Conservation (phyloP, 257 asterid genomes). For the Lycium barbarum region DNA sequence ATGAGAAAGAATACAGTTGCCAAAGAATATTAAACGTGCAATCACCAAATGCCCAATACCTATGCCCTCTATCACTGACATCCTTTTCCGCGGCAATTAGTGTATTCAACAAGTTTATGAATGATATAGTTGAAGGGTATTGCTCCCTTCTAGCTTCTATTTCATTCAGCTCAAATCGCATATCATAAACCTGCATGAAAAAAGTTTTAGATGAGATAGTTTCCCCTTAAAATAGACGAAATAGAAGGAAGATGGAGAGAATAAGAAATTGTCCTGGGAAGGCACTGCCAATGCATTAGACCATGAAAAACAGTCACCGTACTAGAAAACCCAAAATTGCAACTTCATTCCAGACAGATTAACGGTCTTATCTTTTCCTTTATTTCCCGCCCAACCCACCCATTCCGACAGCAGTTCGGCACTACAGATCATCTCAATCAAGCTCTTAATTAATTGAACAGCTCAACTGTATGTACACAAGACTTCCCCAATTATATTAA, state of each 20-base stretch:
- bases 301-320: not conserved
- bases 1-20: conserved; percentile 2
- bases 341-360: not conserved
- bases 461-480: not conserved
- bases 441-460: not conserved
- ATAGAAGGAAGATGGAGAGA: conserved; percentile 6
- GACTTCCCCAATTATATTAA: conserved; percentile 4
- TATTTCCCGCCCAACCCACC: not conserved
- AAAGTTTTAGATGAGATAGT: not conserved
- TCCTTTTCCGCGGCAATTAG: conserved; percentile 93
- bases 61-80: conserved; percentile 81
- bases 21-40: not conserved
- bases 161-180: conserved; percentile 95
- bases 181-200: conserved; percentile 83
- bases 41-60: conserved; percentile 54
- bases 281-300: not conserved
- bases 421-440: not conserved
- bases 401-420: not conserved
- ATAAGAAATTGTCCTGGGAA: not conserved
- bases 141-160: conserved; percentile 98
- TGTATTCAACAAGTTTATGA: conserved; percentile 74
- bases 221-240: not conserved
- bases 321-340: conserved; percentile 10
- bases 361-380: not conserved
- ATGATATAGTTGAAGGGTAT: conserved; percentile 93